These are phyloP conservation scores for Canna indica DNA, from an alignment of 176 grass and related monocot genomes.

Conservation along the genomic window DNA sequence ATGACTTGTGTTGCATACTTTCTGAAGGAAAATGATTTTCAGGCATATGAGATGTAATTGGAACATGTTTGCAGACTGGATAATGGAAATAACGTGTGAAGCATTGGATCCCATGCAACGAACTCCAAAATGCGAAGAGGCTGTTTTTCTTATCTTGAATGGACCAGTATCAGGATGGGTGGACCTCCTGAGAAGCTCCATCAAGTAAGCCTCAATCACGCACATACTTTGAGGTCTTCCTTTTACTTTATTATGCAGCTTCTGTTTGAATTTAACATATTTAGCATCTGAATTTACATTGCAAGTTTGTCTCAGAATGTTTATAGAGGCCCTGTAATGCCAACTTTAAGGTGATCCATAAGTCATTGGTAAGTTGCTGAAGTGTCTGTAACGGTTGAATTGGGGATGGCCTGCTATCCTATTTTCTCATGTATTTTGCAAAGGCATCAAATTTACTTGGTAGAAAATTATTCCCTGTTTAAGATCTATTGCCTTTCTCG, in stretches of 20 bases:
- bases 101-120: conserved; percentile 93
- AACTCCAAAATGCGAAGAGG: conserved; percentile 92
- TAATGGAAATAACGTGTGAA: conserved; percentile 37
- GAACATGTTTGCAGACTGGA: conserved; percentile 22
- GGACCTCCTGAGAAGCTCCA: conserved; percentile 98
- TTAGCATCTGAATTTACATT: background rate
- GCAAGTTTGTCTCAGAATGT: background rate
- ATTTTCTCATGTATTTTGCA: background rate
- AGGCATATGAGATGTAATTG: conserved; percentile 14
- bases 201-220: conserved; percentile 76
- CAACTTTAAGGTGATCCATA: background rate
- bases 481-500: background rate
- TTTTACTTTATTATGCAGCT: conserved; percentile 10
- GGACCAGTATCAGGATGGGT: conserved; percentile 96
- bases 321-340: background rate
- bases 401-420: background rate
- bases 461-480: background rate
- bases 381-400: background rate
- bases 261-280: background rate
- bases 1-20: too few species aligned
- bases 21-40: conserved; percentile 35
- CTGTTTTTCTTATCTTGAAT: conserved; percentile 43
- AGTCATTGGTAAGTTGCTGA: background rate
- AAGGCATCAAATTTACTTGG: background rate
- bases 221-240: conserved; percentile 34